These are phyloP conservation scores for Cupressus sempervirens DNA, from an alignment of 75 land plant species.

Conservation along the genomic window DNA sequence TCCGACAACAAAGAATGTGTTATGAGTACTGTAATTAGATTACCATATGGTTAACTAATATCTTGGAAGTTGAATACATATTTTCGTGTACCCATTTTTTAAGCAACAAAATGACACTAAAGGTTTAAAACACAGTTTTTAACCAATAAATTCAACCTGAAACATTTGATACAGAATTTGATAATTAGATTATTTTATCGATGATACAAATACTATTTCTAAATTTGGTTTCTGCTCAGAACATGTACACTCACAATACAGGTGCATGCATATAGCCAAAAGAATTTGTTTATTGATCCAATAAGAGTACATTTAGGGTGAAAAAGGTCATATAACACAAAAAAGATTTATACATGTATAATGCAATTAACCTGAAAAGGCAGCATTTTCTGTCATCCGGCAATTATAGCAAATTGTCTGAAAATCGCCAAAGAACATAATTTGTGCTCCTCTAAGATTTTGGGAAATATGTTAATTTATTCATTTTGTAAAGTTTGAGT, in stretches of 20 bases:
- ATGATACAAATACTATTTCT: not conserved
- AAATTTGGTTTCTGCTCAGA: not conserved
- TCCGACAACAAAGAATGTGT: not conserved
- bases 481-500: not conserved
- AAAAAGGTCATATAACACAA: not conserved
- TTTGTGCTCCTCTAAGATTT: not conserved
- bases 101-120: no score
- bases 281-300: not conserved
- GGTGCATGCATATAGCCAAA: not conserved
- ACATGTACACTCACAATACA: not conserved
- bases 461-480: not conserved
- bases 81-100: no score
- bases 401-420: not conserved
- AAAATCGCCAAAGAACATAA: not conserved
- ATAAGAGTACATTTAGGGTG: not conserved
- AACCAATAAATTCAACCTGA: not conserved
- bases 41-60: no score
- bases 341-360: not conserved
- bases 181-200: no score
- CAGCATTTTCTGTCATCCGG: not conserved
- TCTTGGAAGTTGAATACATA: no score
- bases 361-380: not conserved
- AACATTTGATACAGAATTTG: not conserved
- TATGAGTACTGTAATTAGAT: no score
- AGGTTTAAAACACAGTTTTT: no score